These are phyloP conservation scores for Capronia epimyces DNA, from an alignment of 2,329 filamentous ascomycete species.

Conservation along the genomic window DNA sequence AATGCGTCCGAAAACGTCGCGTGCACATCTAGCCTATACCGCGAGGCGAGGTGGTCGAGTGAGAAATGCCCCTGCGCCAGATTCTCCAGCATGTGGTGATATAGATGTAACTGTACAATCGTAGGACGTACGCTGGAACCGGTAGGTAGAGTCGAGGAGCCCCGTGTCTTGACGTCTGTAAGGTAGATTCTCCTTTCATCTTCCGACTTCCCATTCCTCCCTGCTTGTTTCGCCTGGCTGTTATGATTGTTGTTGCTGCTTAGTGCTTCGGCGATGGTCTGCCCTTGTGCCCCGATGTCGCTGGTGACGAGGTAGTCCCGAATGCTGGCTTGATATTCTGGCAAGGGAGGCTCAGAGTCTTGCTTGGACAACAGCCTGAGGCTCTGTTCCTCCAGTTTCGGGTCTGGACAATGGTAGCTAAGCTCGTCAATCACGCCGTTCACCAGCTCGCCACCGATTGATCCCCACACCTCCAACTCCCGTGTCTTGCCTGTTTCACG, in stretches of 20 bases:
- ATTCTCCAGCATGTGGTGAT: constrained; percentile 74
- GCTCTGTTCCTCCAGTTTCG: constrained; percentile 59
- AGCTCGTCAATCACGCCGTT: constrained; percentile 88
- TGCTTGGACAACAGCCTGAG: constrained; percentile 51
- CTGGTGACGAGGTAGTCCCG: constrained; percentile 40
- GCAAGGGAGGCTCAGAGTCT: constrained; percentile 41
- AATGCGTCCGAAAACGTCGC: constrained; percentile 71
- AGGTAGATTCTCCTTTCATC: constrained; percentile 57
- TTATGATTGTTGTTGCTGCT: constrained; percentile 16
- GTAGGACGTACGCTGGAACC: constrained; percentile 66
- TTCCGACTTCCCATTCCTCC: constrained; percentile 25
- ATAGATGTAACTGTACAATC: constrained; percentile 81
- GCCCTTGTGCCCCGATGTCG: constrained; percentile 15
- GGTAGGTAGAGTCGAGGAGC: constrained; percentile 57
- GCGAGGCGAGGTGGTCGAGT: constrained; percentile 61
- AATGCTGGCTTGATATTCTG: constrained; percentile 44
- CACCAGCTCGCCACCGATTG: constrained; percentile 73
- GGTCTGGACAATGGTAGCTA: constrained; percentile 69
- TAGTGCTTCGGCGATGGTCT: constrained; percentile 33
- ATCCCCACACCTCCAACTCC: constrained; percentile 79
- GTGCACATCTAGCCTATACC: constrained; percentile 64
- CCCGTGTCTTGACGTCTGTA: constrained; percentile 82
- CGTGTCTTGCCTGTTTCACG: constrained; percentile 66
- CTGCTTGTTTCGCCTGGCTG: constrained; percentile 19
- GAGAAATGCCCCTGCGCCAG: constrained; percentile 68